phyloP scores from a whole-genome alignment of 2,329 filamentous ascomycete genomes.

The Sarocladium oryzae region DNA sequence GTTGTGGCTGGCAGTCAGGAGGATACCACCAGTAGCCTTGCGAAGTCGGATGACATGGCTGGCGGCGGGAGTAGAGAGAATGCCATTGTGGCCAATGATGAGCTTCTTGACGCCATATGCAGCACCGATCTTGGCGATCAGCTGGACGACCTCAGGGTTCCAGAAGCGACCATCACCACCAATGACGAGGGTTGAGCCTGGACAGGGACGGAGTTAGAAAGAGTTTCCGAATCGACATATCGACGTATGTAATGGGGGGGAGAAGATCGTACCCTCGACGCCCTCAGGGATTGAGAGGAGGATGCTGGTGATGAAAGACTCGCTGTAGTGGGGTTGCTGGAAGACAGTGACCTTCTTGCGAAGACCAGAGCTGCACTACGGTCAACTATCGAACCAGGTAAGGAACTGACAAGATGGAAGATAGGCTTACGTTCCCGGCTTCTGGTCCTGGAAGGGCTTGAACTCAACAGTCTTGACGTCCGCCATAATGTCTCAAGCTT shows the following conservation, averaged over 20 bases:
- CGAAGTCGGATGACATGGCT: constrained; percentile 93
- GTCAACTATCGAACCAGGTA: constrained; percentile 1
- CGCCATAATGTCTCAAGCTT: constrained; percentile 45
- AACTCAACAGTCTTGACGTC: constrained; percentile 69
- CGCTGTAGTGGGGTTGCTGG: constrained; percentile 90
- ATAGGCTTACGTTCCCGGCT: constrained; percentile 93
- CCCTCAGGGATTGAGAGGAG: constrained; percentile 95
- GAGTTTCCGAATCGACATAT: neutral
- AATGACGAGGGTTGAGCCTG: constrained; percentile 80
- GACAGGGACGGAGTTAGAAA: neutral
- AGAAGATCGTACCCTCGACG: constrained; percentile 52
- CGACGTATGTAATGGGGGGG: constrained; percentile 15
- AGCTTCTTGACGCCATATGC: constrained; percentile 99
- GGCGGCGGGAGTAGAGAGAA: constrained; percentile 91
- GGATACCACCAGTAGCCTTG: constrained; percentile 91
- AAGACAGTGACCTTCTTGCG: constrained; percentile 99
- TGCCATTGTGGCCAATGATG: constrained; percentile 90
- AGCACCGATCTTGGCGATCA: constrained; percentile 94
- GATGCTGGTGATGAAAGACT: constrained; percentile 91
- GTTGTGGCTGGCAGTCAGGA: constrained; percentile 97
- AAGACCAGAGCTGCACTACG: constrained; percentile 71
- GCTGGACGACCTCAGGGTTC: constrained; percentile 93
- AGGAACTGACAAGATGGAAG: too few species aligned
- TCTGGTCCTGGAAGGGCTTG: constrained; percentile 89
- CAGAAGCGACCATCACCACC: constrained; percentile 95